These are phyloP conservation scores for Colletotrichum siamense DNA, from an alignment of 2,329 filamentous ascomycete genomes.

Conservation along the genomic window DNA sequence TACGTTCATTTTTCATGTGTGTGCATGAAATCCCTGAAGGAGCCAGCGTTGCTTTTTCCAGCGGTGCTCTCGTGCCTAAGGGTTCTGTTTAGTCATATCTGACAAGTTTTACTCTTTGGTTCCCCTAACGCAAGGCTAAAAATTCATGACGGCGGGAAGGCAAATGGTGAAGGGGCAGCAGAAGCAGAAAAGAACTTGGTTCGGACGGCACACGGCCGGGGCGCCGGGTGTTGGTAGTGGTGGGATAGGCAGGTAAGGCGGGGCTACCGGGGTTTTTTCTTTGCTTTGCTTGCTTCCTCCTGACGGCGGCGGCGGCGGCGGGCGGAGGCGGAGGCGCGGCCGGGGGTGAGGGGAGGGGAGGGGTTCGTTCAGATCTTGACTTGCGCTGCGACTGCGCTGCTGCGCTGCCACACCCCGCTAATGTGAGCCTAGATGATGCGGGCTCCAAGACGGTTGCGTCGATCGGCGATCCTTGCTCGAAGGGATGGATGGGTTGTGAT, in stretches of 20 bases:
- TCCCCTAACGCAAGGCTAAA: background rate
- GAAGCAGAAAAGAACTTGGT: background rate
- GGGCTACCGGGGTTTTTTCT: background rate
- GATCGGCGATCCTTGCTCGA: conserved; percentile 7
- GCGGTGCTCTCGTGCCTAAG: background rate
- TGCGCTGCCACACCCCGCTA: background rate
- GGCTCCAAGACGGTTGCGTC: conserved; percentile 8
- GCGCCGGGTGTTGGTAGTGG: background rate
- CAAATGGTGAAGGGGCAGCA: background rate
- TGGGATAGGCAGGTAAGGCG: background rate
- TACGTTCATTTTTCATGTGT: background rate
- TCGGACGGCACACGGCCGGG: background rate
- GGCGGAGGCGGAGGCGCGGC: background rate
- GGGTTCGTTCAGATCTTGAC: background rate
- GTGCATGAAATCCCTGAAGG: background rate
- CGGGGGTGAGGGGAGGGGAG: background rate
- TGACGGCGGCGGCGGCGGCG: background rate
- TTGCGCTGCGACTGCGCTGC: background rate
- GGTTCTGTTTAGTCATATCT: background rate
- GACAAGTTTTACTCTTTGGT: background rate
- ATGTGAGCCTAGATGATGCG: conserved; percentile 4
- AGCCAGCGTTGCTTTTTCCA: background rate
- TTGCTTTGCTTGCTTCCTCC: background rate
- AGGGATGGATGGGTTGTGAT: background rate
- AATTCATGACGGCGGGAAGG: background rate